These are phyloP conservation scores for Aspergillus brunneoviolaceus DNA, from an alignment of 2,329 filamentous ascomycete species.

Conservation along the genomic window DNA sequence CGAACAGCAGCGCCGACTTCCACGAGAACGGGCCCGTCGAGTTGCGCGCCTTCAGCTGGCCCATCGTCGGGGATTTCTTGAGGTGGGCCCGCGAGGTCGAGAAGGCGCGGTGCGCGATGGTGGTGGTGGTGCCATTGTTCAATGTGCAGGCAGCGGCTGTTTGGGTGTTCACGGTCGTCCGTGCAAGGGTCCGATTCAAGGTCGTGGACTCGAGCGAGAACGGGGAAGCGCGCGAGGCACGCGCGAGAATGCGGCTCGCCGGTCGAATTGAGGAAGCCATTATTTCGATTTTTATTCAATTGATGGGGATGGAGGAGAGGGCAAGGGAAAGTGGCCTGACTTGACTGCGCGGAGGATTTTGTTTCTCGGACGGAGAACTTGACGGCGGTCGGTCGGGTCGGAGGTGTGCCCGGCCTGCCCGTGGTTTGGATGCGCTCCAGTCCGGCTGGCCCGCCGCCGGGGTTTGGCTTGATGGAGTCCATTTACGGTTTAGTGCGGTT, in stretches of 20 bases:
- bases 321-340: neutral
- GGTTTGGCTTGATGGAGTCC: slow-evolving; percentile 2
- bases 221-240: slow-evolving; percentile 14
- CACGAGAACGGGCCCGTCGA: slow-evolving; percentile 74
- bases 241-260: slow-evolving; percentile 16
- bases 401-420: neutral
- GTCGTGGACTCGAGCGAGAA: slow-evolving; percentile 11
- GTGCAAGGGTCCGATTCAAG: neutral
- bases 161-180: slow-evolving; percentile 1
- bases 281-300: neutral
- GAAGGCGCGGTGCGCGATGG: slow-evolving; percentile 21
- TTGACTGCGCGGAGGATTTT: slow-evolving; percentile 9
- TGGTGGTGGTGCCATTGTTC: slow-evolving; percentile 2
- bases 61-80: slow-evolving; percentile 36
- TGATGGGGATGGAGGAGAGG: neutral
- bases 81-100: slow-evolving; percentile 28
- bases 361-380: neutral
- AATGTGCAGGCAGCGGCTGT: neutral
- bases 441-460: slow-evolving; percentile 8
- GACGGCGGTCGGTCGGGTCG: neutral
- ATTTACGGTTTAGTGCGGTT: slow-evolving; percentile 18
- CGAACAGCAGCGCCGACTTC: slow-evolving; percentile 84
- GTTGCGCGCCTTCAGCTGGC: slow-evolving; percentile 41
- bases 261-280: slow-evolving; percentile 31
- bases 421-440: slow-evolving; percentile 14